These are phyloP conservation scores for Saprolegnia diclina DNA, from an alignment of 352 stramenopile genomes.

Conservation along the genomic window DNA sequence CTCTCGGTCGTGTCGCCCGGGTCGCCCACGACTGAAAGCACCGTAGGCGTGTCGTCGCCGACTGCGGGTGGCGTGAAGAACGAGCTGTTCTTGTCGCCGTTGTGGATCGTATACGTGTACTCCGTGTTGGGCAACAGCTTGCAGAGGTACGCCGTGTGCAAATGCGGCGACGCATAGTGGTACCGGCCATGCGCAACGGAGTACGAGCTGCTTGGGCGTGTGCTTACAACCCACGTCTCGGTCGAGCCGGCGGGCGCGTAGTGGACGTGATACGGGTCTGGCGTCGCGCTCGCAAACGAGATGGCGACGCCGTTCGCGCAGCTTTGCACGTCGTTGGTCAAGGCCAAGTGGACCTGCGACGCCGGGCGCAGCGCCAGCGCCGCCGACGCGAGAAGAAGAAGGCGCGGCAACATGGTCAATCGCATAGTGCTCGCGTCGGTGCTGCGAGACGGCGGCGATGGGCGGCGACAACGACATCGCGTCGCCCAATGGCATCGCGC, in stretches of 20 bases:
- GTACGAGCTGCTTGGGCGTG: slow-evolving; percentile 29
- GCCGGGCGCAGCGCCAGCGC: slow-evolving; percentile 30
- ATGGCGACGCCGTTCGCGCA: slow-evolving; percentile 40
- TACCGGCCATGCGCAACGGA: slow-evolving; percentile 36
- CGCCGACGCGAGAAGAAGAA: slow-evolving; percentile 3
- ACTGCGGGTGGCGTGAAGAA: slow-evolving; percentile 36
- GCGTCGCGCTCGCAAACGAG: slow-evolving; percentile 34
- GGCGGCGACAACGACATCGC: too few species aligned
- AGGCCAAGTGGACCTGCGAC: slow-evolving; percentile 47
- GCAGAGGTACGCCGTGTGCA: slow-evolving; percentile 48
- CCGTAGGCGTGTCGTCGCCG: slow-evolving; percentile 38
- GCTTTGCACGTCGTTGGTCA: slow-evolving; percentile 33
- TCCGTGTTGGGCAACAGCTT: slow-evolving; percentile 35
- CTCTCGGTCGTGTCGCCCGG: not conserved
- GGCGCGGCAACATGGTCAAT: too few species aligned
- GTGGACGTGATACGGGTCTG: slow-evolving; percentile 23
- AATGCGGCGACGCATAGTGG: slow-evolving; percentile 43
- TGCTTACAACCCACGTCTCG: not conserved
- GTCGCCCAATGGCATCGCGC: too few species aligned
- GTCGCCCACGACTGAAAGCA: slow-evolving; percentile 43
- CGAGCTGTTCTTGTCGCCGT: slow-evolving; percentile 24
- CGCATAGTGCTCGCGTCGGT: too few species aligned
- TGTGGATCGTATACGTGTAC: slow-evolving; percentile 45
- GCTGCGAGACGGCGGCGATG: too few species aligned
- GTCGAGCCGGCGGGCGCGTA: slow-evolving; percentile 33